Base-by-base conservation (phyloP, 805 yeast species). In the Zygoascus bituminiphila region DNA sequence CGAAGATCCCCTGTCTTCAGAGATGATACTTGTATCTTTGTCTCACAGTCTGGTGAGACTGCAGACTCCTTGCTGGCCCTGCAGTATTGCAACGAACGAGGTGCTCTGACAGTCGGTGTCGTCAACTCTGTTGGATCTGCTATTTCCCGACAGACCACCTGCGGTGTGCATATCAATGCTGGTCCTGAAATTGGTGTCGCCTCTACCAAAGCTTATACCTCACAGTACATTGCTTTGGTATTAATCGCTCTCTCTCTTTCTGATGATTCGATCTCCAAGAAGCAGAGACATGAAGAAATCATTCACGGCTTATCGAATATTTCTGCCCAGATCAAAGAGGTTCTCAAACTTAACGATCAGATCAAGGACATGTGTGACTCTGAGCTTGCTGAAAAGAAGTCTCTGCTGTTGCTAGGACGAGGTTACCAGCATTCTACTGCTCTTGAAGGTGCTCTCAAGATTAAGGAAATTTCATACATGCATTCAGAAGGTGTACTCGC, bases 131-230 rank as follows among this genome's bases (percentile, higher is more conserved):
- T 93, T 39, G 99, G 99, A 62, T 93, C 98, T 4, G 81, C 93
- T 38, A 88, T 93, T 67, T 91, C 98, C 5, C 82, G 99, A 71
- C 88, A 81, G 63, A 93, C 99, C 20, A 95, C 89, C 69, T 93
- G 98, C 75, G 99, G 99, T 79, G 96, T 93, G 49, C 99, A 93
- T 68, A 89, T 93, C 66, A 93, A 93, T 65, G 98, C 98, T 44
- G 99, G 99, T 56, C 98, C 98, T 42, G 99, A 93, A 71, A 93
- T 93, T 55, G 98, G 98, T 68, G 99, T 93, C 58, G 99, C 99
- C 9, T 88, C 97, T 10, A 93, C 99, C 43, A 93, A 93, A 72
- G 98, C 98, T 24, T 93, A 93, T 73, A 93, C 99, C 6, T 93
- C 99, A 9, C 99, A 93, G 68, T 93, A 81, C 68, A 89, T 94